Conservation (phyloP, 164 flowering plant species). For the Piper betle region DNA sequence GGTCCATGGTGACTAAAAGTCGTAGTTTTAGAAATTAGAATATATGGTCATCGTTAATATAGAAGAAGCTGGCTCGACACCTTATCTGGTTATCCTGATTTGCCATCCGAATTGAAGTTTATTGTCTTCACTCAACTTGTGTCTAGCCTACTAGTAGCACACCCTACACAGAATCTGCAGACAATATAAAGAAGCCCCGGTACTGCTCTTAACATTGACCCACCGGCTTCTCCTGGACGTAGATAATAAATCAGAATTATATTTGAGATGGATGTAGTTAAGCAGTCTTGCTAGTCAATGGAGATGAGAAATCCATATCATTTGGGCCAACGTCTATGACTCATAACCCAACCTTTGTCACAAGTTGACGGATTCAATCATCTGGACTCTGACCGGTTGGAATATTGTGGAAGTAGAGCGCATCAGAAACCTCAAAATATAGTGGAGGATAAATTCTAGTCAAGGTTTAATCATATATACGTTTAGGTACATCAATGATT, state of each 20-base stretch:
- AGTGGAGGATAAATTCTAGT: too few relatives aligned
- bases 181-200: not conserved
- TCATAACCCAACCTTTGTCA: not conserved
- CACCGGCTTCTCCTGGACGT: not conserved
- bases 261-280: not conserved
- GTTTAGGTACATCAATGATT: too few relatives aligned
- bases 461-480: too few relatives aligned
- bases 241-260: too few relatives aligned
- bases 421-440: not conserved
- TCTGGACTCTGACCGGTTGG: not conserved
- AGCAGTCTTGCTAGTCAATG: not conserved
- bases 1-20: not conserved
- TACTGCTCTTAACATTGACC: not conserved
- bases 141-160: not conserved
- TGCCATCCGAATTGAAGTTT: not conserved
- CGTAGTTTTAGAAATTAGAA: not conserved
- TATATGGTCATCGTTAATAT: not conserved
- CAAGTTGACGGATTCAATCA: not conserved
- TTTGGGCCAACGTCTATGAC: not conserved
- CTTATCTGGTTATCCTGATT: not conserved
- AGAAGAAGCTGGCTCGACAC: not conserved
- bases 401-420: not conserved
- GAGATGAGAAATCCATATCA: not conserved
- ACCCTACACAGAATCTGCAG: not conserved
- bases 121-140: not conserved